phyloP scores from a whole-genome alignment of 2,329 filamentous ascomycete species.

The Fusarium virguliforme region DNA sequence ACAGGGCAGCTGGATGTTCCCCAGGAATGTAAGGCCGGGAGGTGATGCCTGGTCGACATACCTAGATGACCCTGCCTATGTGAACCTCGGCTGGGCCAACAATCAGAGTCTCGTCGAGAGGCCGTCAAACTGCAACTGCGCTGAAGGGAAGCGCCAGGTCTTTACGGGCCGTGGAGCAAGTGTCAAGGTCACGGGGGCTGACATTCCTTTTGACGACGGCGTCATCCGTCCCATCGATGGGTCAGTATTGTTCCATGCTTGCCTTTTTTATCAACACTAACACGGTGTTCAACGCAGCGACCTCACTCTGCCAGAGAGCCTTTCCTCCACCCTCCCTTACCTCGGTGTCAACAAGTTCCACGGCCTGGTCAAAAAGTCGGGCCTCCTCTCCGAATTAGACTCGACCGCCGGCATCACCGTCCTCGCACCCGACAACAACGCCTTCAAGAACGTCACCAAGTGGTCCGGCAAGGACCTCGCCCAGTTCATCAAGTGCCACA shows the following conservation, averaged over 20 bases:
- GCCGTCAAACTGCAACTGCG: not conserved
- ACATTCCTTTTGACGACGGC: not conserved
- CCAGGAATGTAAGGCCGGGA: not conserved
- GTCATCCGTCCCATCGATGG: not conserved
- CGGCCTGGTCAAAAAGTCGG: not conserved
- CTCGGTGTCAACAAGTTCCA: not conserved
- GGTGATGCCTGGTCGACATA: not conserved
- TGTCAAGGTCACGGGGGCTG: not conserved
- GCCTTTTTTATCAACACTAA: not conserved
- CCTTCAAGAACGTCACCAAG: slow-evolving; percentile 1
- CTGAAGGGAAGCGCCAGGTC: not conserved
- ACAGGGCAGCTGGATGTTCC: not conserved
- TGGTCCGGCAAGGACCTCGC: not conserved
- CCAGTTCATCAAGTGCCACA: not conserved
- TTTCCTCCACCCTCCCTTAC: not conserved
- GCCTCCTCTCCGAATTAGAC: not conserved
- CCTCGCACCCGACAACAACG: not conserved
- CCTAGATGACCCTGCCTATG: not conserved
- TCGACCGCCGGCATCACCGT: not conserved
- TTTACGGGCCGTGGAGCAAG: not conserved
- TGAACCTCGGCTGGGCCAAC: slow-evolving; percentile 5
- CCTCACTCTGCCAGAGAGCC: not conserved
- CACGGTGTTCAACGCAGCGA: not conserved
- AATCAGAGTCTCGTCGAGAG: slow-evolving; percentile 7
- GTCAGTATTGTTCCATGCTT: not conserved